phyloP scores from a whole-genome alignment of 192 early-diverging fungal genomes.

The Backusella australiensis region DNA sequence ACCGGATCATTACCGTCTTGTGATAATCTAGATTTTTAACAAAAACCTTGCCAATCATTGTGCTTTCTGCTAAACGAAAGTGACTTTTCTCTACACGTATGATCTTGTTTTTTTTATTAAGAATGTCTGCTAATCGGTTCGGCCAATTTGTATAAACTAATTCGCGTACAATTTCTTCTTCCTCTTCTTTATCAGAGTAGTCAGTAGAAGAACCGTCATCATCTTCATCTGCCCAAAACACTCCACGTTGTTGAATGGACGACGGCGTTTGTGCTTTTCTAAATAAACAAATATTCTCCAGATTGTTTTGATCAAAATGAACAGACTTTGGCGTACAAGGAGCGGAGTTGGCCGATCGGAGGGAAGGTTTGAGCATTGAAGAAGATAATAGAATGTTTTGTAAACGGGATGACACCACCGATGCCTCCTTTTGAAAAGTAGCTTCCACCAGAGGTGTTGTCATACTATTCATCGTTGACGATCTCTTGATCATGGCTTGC shows the following conservation, averaged over 20 bases:
- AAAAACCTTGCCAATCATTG: constrained; percentile 55
- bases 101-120: constrained; percentile 10
- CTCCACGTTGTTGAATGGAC: constrained; percentile 41
- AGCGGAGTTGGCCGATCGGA: constrained; percentile 28
- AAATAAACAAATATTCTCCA: constrained; percentile 70
- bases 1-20: constrained; percentile 74
- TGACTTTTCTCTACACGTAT: not conserved
- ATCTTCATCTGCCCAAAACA: constrained; percentile 28
- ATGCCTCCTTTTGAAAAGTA: not conserved
- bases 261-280: constrained; percentile 65
- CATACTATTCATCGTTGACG: not conserved
- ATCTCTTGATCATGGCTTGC: not conserved
- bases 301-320: constrained; percentile 58
- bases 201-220: not conserved
- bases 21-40: constrained; percentile 86
- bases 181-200: not conserved
- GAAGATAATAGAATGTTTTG: not conserved
- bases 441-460: not conserved
- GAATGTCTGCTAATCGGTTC: constrained; percentile 3
- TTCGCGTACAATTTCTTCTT: not conserved
- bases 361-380: constrained; percentile 18
- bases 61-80: not conserved
- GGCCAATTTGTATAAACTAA: constrained; percentile 1
- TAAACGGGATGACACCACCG: not conserved
- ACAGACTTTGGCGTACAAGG: constrained; percentile 59